Conservation (phyloP, 768 basidiomycete species). For the Lactifluus volemus region DNA sequence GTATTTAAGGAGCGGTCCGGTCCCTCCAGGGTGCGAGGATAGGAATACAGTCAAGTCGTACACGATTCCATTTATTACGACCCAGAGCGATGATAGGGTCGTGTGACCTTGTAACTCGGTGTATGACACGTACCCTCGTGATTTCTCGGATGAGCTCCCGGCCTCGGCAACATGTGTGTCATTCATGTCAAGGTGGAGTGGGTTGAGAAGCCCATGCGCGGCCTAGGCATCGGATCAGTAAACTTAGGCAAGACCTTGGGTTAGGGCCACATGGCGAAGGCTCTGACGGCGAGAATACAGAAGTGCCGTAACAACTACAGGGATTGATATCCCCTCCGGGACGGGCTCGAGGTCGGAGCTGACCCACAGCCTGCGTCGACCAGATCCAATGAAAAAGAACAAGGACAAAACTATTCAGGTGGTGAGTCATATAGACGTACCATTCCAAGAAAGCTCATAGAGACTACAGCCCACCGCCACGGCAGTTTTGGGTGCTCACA, state of each 20-base stretch:
- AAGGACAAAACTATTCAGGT: not conserved
- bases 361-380: not conserved
- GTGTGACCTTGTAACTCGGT: slow-evolving; percentile 14
- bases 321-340: not conserved
- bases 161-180: not conserved
- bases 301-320: not conserved
- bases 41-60: slow-evolving; percentile 16
- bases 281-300: not conserved
- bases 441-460: slow-evolving; percentile 4
- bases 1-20: slow-evolving; percentile 78
- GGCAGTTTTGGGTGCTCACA: not conserved
- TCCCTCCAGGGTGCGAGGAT: slow-evolving; percentile 46
- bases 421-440: not conserved
- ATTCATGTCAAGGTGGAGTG: slow-evolving; percentile 8
- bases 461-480: not conserved
- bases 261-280: not conserved
- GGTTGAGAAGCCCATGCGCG: not conserved
- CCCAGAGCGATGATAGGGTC: not conserved
- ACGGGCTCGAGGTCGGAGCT: not conserved
- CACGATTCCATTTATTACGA: slow-evolving; percentile 15
- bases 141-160: not conserved
- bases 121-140: slow-evolving; percentile 3
- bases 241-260: not conserved
- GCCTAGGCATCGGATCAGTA: slow-evolving; percentile 1
- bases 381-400: not conserved